Percentiles rank a stretch among this genome's conserved stretches.
phyloP scores from a whole-genome alignment of 176 grass and related monocot species.

The Rhynchospora tenuis region DNA sequence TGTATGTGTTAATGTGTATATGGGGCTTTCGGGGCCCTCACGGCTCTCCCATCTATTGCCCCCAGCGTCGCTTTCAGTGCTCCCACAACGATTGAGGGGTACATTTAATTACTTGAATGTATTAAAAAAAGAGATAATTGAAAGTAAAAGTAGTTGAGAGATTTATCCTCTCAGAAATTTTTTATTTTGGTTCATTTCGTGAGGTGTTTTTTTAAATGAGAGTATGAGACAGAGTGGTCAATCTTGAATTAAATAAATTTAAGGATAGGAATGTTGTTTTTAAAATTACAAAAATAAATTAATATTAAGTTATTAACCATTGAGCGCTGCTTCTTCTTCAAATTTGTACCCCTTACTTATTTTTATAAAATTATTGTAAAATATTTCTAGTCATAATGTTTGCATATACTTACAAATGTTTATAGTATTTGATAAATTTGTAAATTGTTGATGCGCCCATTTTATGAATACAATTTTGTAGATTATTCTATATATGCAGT shows the following conservation, averaged over 20 bases:
- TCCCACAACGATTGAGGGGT: not conserved
- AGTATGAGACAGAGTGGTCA: not conserved
- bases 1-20: not conserved
- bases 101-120: not conserved
- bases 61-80: not conserved
- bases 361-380: no score
- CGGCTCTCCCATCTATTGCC: conserved; percentile 4
- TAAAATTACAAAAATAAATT: not conserved
- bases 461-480: not conserved
- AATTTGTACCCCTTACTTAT: not conserved
- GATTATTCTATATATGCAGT: not conserved
- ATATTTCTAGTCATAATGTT: no score
- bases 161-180: not conserved
- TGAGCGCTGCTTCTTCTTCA: not conserved
- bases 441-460: not conserved
- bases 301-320: not conserved
- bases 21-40: not conserved
- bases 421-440: no score
- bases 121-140: not conserved
- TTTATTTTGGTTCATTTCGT: not conserved
- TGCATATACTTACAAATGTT: no score
- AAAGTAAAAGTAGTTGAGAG: not conserved
- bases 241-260: not conserved
- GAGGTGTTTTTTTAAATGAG: not conserved
- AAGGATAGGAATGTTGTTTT: not conserved